These are phyloP conservation scores for Infundibulicybe gibba DNA, from an alignment of 768 basidiomycete species.

Conservation along the genomic window DNA sequence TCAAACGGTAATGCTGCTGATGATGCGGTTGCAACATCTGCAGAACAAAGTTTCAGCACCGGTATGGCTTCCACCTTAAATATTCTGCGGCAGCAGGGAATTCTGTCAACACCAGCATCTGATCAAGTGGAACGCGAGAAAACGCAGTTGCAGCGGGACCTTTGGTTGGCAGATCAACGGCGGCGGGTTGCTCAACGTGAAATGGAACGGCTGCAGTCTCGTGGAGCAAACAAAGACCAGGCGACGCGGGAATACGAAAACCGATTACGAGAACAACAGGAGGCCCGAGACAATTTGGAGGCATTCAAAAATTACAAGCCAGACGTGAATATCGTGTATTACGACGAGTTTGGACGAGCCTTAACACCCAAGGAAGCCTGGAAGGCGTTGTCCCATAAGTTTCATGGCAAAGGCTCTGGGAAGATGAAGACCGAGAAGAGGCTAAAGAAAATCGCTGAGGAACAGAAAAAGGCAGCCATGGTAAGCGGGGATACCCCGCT, in stretches of 20 bases:
- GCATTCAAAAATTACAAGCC: slow-evolving; percentile 94
- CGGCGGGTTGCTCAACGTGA: slow-evolving; percentile 75
- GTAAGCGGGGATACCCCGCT: slow-evolving; percentile 92
- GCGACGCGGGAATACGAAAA: slow-evolving; percentile 95
- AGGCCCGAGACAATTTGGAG: slow-evolving; percentile 77
- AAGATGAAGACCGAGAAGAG: slow-evolving; percentile 97
- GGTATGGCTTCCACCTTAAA: slow-evolving; percentile 89
- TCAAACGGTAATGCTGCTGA: slow-evolving; percentile 22
- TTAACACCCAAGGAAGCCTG: slow-evolving; percentile 95
- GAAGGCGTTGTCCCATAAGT: slow-evolving; percentile 96
- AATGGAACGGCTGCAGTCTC: slow-evolving; percentile 67
- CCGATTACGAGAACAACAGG: slow-evolving; percentile 85
- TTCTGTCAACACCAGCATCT: slow-evolving; percentile 59
- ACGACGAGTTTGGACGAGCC: slow-evolving; percentile 90
- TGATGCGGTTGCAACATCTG: slow-evolving; percentile 49
- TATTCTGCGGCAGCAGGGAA: slow-evolving; percentile 90
- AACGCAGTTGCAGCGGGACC: slow-evolving; percentile 78
- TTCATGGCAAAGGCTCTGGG: slow-evolving; percentile 97
- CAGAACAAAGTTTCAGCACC: slow-evolving; percentile 74
- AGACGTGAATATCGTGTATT: slow-evolving; percentile 93
- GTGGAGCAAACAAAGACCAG: slow-evolving; percentile 87
- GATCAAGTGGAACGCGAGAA: slow-evolving; percentile 77
- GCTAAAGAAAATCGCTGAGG: slow-evolving; percentile 95
- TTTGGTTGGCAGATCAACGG: slow-evolving; percentile 89
- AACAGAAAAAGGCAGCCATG: slow-evolving; percentile 93